These are phyloP conservation scores for Sphagnurus paluster DNA, from an alignment of 1,284 basidiomycete genomes.

Conservation along the genomic window DNA sequence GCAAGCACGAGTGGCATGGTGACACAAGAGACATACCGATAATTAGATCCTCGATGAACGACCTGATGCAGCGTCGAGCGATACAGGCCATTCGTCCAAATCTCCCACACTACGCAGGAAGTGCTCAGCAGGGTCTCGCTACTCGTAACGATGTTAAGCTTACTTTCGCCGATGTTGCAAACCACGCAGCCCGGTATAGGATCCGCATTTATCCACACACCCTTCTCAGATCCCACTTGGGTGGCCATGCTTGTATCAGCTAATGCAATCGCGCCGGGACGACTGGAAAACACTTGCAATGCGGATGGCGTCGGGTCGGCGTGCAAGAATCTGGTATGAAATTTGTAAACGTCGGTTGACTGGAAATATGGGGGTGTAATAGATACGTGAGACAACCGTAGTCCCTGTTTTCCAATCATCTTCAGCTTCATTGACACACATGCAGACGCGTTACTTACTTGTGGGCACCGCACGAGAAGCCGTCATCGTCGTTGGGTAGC, in stretches of 20 bases:
- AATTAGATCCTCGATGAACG: constrained; percentile 69
- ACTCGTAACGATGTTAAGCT: background rate
- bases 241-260: constrained; percentile 40
- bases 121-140: background rate
- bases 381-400: constrained; percentile 84
- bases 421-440: no score
- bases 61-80: constrained; percentile 75
- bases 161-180: constrained; percentile 84
- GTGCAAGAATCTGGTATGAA: constrained; percentile 65
- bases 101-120: constrained; percentile 71
- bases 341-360: background rate
- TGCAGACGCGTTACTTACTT: constrained; percentile 55
- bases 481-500: constrained; percentile 72
- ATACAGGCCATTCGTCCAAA: constrained; percentile 83
- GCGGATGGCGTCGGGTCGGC: constrained; percentile 78
- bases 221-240: constrained; percentile 56
- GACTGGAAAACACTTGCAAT: constrained; percentile 73
- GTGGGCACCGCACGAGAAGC: constrained; percentile 84
- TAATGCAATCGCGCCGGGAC: constrained; percentile 36
- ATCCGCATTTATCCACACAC: constrained; percentile 78
- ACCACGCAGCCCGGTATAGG: constrained; percentile 78
- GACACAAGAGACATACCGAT: constrained; percentile 47
- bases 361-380: background rate
- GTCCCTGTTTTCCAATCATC: no score
- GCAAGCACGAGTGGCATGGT: background rate